phyloP scores from a whole-genome alignment of 2,329 filamentous ascomycete genomes.

The Trichoderma citrinoviride region DNA sequence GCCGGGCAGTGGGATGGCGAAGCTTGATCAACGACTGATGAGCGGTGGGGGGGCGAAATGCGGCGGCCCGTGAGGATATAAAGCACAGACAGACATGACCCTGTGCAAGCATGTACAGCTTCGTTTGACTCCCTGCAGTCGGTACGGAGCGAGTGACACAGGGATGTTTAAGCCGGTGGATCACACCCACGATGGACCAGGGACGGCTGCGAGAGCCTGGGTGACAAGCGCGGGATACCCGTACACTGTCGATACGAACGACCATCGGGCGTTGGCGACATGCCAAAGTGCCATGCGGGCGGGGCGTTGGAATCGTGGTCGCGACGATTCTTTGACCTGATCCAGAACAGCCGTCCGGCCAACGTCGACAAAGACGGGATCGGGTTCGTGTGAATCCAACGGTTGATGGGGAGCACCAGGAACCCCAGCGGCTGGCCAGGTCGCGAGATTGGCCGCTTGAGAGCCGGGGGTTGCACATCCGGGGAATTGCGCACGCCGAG shows the following conservation, averaged over 20 bases:
- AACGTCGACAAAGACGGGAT: slow-evolving; percentile 20
- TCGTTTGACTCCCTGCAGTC: slow-evolving; percentile 9
- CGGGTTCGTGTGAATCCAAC: neutral
- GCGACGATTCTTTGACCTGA: neutral
- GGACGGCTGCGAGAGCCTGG: neutral
- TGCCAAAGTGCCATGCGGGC: slow-evolving; percentile 35
- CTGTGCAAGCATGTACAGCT: neutral
- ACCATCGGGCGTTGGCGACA: slow-evolving; percentile 24
- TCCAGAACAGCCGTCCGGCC: slow-evolving; percentile 28
- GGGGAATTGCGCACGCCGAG: slow-evolving; percentile 20
- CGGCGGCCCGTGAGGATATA: slow-evolving; percentile 21
- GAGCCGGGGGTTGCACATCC: slow-evolving; percentile 8
- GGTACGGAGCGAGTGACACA: slow-evolving; percentile 13
- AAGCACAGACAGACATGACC: slow-evolving; percentile 9
- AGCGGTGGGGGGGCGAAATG: slow-evolving; percentile 12
- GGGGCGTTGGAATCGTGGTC: slow-evolving; percentile 19
- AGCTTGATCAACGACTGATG: slow-evolving; percentile 20
- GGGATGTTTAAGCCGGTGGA: slow-evolving; percentile 15
- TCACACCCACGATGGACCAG: slow-evolving; percentile 13
- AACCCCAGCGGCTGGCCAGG: slow-evolving; percentile 42
- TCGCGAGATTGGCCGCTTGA: slow-evolving; percentile 53
- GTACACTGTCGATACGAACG: neutral
- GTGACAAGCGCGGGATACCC: neutral
- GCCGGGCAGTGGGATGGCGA: slow-evolving; percentile 14
- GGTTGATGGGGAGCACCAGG: slow-evolving; percentile 8